Evolutionary conservation across 768 basidiomycete species (phyloP), one percentile per base, ranked within the genome.

Genomic region (Lactarius trivialis): DNA sequence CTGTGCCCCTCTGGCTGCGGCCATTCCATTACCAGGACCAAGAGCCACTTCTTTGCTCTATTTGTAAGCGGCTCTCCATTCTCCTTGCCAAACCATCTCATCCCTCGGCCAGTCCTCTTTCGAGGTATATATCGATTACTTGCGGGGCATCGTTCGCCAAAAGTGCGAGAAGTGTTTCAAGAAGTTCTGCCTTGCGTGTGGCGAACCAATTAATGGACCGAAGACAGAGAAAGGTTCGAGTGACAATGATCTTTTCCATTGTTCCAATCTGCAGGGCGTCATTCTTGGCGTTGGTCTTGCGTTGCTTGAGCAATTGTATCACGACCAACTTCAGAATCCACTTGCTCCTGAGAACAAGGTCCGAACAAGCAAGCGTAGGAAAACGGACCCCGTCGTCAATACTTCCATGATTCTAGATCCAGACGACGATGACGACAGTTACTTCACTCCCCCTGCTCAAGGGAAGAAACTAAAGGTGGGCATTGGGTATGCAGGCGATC

Each of bases 251-350:
- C 74, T 96, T 61, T 91, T 95, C 70, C 94, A 97, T 74, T 97
- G 94, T 73, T 81, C 91, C 7, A 89, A 91, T 70, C 72, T 96
- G 37, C 89, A 97, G 75, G 95, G 94, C 41, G 83, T 91, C 15
- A 85, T 97, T 65, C 77, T 98, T 6, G 95, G 94, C n/a, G 80
- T 96, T 41, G 94, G 95, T 9, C 81, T 96, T 49, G 84, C 84
- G 37, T 92, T 92, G 84, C 80, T 96, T 48, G 92, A 96, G 72
- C 79, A 83, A 58, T 73, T 81, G 37, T 95, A 87, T 70, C 72
- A 78, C 37, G 83, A 87, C 43, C 83, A 85, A 63, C 72, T 72
- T 14, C 76, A 75, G 51, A 76, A 77, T 43, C 36, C 65, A 4
- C 65, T 70, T 17, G 72, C 72, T 4, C 63, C 33, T 12, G 56